phyloP scores from a whole-genome alignment of 805 yeast genomes.

The Zygosaccharomyces siamensis region DNA sequence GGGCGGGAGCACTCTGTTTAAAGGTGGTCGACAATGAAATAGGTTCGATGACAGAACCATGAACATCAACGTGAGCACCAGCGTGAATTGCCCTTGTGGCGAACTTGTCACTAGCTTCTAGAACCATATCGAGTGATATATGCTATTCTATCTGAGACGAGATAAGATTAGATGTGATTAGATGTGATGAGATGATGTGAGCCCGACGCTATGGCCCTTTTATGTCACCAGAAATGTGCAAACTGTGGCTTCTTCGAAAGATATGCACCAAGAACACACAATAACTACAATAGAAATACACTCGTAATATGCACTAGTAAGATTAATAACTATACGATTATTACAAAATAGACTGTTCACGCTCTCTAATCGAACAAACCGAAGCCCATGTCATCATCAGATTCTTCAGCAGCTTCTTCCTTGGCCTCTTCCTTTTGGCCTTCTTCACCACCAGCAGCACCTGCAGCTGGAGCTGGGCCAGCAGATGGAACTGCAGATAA shows the following conservation, averaged over 20 bases:
- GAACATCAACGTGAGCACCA: conserved; percentile 67
- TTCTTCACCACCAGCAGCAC: conserved; percentile 65
- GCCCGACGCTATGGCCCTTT: not conserved
- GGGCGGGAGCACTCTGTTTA: conserved; percentile 72
- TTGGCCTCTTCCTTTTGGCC: conserved; percentile 70
- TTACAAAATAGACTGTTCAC: not conserved
- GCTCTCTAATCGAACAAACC: conserved; percentile 90
- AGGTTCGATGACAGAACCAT: conserved; percentile 86
- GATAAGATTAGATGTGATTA: not conserved
- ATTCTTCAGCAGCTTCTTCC: conserved; percentile 64
- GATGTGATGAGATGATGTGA: not conserved
- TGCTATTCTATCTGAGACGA: not conserved
- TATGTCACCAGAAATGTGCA: not conserved
- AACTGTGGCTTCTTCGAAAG: conserved; percentile 6
- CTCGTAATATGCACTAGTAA: conserved; percentile 1
- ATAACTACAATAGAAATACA: not conserved
- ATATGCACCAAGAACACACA: not conserved
- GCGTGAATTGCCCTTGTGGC: conserved; percentile 83
- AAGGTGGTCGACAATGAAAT: conserved; percentile 80
- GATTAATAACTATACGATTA: conserved; percentile 1
- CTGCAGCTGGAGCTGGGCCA: conserved; percentile 87
- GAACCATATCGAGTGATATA: conserved; percentile 18
- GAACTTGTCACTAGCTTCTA: conserved; percentile 40
- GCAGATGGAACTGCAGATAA: conserved; percentile 97
- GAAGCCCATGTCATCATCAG: conserved; percentile 81